Evolutionary conservation across 2,329 filamentous ascomycete genomes (phyloP).

Genomic region (Arachnopeziza araneosa): DNA sequence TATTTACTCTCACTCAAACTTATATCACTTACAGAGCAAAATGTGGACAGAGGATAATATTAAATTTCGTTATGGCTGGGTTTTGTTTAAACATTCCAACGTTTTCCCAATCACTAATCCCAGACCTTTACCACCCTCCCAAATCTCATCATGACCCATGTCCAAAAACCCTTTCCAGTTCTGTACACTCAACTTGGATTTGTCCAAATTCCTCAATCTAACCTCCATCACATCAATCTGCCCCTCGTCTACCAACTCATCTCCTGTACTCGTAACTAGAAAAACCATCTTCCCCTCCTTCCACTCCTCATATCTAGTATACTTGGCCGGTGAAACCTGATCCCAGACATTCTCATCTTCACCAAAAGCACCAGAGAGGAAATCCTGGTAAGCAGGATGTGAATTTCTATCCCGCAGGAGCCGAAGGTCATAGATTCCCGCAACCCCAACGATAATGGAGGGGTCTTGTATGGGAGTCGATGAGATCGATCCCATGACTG

Average conservation of each 20-base stretch:
- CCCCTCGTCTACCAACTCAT: constrained; percentile 31
- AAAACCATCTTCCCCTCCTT: constrained; percentile 9
- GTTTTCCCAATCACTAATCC: background rate
- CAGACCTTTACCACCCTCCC: background rate
- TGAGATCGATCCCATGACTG: constrained; percentile 14
- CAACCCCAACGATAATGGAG: constrained; percentile 50
- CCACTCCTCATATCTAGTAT: constrained; percentile 3
- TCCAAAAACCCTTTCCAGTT: background rate
- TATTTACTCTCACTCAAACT: too few species aligned
- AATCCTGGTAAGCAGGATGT: constrained; percentile 18
- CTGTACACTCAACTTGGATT: background rate
- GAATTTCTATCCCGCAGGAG: constrained; percentile 15
- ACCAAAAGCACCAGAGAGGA: constrained; percentile 39
- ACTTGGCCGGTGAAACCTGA: constrained; percentile 29
- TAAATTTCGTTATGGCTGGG: background rate
- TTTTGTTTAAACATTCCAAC: background rate
- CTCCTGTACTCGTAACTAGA: constrained; percentile 36
- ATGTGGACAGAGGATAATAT: background rate
- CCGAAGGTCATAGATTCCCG: constrained; percentile 60
- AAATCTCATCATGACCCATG: background rate
- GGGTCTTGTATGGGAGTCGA: constrained; percentile 32
- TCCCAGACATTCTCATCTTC: constrained; percentile 45
- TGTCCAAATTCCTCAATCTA: background rate
- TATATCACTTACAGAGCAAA: background rate
- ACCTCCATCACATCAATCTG: constrained; percentile 23